A percentile compares a stretch with the other conserved stretches of the same genome.
Evolutionary conservation across 495 filamentous ascomycete species (phyloP).

Genomic region (Halenospora varia): DNA sequence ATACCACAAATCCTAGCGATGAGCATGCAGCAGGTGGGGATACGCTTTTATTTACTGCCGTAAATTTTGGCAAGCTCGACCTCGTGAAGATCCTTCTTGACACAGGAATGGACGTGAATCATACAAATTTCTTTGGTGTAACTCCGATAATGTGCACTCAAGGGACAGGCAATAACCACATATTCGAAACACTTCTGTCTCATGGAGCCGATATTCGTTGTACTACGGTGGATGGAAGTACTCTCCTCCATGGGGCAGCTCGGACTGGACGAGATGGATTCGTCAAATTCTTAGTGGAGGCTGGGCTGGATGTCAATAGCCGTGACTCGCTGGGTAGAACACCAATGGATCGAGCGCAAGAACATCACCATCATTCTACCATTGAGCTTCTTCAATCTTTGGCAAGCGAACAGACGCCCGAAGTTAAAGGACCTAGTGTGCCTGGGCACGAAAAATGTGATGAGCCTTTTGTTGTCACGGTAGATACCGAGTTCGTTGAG

Average conservation of each 20-base stretch:
- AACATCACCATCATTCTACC: neutral
- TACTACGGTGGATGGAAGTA: neutral
- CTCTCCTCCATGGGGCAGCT: neutral
- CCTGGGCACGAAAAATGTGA: too few relatives aligned
- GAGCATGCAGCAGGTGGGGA: neutral
- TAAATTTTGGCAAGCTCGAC: neutral
- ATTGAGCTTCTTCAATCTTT: neutral
- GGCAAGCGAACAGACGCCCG: too few relatives aligned
- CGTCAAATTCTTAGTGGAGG: neutral
- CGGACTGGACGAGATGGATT: neutral
- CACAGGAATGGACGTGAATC: neutral
- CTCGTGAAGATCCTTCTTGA: neutral
- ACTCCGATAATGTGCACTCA: neutral
- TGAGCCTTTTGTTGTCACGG: too few relatives aligned
- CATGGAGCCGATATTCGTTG: neutral
- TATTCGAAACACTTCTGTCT: neutral
- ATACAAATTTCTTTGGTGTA: neutral
- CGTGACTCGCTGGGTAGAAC: neutral
- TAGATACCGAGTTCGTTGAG: too few relatives aligned
- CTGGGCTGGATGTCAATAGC: neutral
- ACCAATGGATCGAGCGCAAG: neutral
- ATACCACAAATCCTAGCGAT: too few relatives aligned
- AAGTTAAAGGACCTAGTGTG: too few relatives aligned
- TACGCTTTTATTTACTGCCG: neutral
- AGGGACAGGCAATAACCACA: neutral